Evolutionary conservation across 2,329 filamentous ascomycete genomes (phyloP).

Genomic region (Nigrospora oryzae): DNA sequence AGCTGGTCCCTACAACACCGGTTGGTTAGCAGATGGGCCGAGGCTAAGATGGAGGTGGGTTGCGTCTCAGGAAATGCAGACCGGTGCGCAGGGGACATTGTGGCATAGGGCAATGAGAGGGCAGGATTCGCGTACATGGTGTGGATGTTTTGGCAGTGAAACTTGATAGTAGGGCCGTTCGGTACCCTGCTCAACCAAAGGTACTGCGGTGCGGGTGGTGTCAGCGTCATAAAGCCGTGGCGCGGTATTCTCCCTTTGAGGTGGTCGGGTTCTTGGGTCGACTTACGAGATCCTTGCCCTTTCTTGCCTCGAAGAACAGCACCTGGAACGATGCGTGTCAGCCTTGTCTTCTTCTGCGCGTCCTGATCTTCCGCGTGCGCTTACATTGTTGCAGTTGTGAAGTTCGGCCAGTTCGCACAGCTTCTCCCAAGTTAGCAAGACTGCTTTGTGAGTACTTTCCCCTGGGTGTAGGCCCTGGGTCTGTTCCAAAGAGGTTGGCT

Average conservation of each 20-base stretch:
- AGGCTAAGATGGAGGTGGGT: too few relatives aligned
- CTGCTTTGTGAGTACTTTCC: too few relatives aligned
- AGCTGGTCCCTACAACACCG: conserved; percentile 39
- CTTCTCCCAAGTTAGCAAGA: too few relatives aligned
- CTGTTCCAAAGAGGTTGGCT: too few relatives aligned
- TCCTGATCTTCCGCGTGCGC: conserved; percentile 10
- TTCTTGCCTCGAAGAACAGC: conserved; percentile 91
- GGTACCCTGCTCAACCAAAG: conserved; percentile 88
- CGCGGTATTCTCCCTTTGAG: too few relatives aligned
- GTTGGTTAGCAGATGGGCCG: too few relatives aligned
- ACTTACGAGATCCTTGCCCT: conserved; percentile 68
- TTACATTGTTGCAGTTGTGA: conserved; percentile 90
- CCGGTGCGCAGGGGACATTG: too few relatives aligned
- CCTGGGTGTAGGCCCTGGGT: too few relatives aligned
- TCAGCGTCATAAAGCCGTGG: background rate
- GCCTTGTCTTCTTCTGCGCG: background rate
- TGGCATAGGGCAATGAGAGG: too few relatives aligned
- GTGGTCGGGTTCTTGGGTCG: background rate
- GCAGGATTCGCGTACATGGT: too few relatives aligned
- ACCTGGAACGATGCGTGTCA: conserved; percentile 33
- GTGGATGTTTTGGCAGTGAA: conserved; percentile 64
- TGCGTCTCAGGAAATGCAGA: too few relatives aligned
- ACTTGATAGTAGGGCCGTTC: conserved; percentile 61
- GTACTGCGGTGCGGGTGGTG: conserved; percentile 37
- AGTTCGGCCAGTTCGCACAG: conserved; percentile 46